Base-by-base conservation (phyloP, 352 stramenopile genomes). In the Blastocystis sp. region DNA sequence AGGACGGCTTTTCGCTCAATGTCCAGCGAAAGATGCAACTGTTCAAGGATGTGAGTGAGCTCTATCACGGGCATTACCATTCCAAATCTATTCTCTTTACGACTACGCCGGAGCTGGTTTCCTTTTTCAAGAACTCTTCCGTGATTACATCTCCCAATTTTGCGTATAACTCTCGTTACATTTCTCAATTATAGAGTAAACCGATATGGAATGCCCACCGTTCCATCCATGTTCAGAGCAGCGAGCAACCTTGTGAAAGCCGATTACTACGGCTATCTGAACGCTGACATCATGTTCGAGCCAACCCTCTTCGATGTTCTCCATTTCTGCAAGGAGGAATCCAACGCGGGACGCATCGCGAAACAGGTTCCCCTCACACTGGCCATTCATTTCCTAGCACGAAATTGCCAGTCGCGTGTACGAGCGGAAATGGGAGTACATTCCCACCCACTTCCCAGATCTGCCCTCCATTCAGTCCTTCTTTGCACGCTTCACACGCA, bases 221-320 rank as follows among this genome's bases (percentile, higher is more conserved):
- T 79, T 9, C 61, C 69, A 11, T 38, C 1, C 5, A 38, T 79
- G 43, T 79, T 62, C 52, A 17, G 10, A 9, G 17, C 19, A 60
- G 69, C 52, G 14, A 41, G 28, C 17, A 17, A 4, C 17, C 17
- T 41, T 7, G 40, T 64, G 14, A 28, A 79, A 2, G 69, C 69
- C 17, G 10, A 60, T 4, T 79, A 79, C n/a, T 79, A 79, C 34
- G 69, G 69, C 2, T 79, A 79, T 23, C 0, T 79, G 14, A 79
- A 79, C 43, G 34, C 69, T 7, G 69, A 79, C 23, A 79, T 79
- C 23, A 14, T 79, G 14, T 53, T 79, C 10, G 21, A 79, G 14
- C 43, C 34, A 2, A 61, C 69, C 19, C 14, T 79, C 9, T 79
- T 79, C 34, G 69, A 79, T 41, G 69, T 52, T 21, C 52, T 79